Conservation (phyloP, 2,329 filamentous ascomycete genomes). For the Alternaria brassicae region DNA sequence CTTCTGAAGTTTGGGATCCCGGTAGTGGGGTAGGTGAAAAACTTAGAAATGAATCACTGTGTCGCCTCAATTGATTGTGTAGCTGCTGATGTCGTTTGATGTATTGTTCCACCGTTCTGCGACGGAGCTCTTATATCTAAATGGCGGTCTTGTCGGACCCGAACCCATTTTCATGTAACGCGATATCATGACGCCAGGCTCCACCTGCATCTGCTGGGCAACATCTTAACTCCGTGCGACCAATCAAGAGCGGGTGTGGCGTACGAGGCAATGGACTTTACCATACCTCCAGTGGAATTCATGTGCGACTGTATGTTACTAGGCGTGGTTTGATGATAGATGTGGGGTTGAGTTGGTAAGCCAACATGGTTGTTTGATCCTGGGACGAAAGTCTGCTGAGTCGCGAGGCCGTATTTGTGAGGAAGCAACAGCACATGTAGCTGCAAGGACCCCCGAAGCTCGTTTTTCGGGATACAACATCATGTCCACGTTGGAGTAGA, state of each 20-base stretch:
- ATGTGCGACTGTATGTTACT: not conserved
- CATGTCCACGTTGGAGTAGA: too few relatives aligned
- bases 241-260: conserved; percentile 4
- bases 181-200: conserved; percentile 7
- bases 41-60: not conserved
- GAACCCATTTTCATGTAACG: conserved; percentile 2
- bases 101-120: not conserved
- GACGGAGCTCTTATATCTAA: not conserved
- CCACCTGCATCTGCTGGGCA: not conserved
- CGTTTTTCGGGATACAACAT: not conserved
- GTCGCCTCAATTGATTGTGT: not conserved
- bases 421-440: not conserved
- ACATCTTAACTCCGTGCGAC: conserved; percentile 2
- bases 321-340: not conserved
- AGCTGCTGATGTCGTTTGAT: not conserved
- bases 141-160: conserved; percentile 4
- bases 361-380: not conserved
- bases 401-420: not conserved
- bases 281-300: not conserved
- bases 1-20: conserved; percentile 1
- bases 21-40: conserved; percentile 9
- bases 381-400: not conserved
- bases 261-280: not conserved
- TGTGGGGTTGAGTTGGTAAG: not conserved
- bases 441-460: not conserved